Evolutionary conservation across 139 green algal species (phyloP).

Genomic region (Coelastrella sp.): DNA sequence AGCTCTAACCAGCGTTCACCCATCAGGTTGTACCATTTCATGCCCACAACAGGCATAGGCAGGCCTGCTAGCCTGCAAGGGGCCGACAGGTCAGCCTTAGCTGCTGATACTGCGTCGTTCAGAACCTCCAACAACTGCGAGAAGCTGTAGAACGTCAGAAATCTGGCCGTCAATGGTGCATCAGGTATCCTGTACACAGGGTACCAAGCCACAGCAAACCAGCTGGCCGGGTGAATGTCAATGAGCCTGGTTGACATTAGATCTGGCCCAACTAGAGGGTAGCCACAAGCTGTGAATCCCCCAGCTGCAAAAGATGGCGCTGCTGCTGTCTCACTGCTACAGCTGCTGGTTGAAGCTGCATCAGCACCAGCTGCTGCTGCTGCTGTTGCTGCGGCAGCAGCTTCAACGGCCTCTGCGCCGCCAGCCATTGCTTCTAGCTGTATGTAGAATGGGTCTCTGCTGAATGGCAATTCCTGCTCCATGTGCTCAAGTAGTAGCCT

Average conservation of each 20-base stretch:
- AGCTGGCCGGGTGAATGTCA: conserved; percentile 88
- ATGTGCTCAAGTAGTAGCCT: conserved; percentile 75
- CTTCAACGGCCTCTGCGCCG: conserved; percentile 34
- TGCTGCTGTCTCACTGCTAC: neutral
- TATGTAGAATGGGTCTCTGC: conserved; percentile 74
- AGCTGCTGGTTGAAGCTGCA: neutral
- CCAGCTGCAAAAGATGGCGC: neutral
- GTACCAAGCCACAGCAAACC: conserved; percentile 92
- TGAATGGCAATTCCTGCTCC: conserved; percentile 77
- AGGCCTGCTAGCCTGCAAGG: conserved; percentile 15
- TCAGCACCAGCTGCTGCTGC: conserved; percentile 1
- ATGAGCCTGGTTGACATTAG: conserved; percentile 52
- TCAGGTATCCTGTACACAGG: conserved; percentile 91
- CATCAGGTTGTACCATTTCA: conserved; percentile 81
- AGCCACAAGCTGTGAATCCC: conserved; percentile 16
- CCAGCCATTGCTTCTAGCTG: conserved; percentile 66
- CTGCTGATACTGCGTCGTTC: conserved; percentile 6
- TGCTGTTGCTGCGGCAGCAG: conserved; percentile 16
- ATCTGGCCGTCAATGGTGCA: conserved; percentile 83
- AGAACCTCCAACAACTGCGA: conserved; percentile 51
- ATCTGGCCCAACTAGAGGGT: neutral
- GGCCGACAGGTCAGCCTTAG: conserved; percentile 7
- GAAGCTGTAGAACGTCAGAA: conserved; percentile 90
- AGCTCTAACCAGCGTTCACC: conserved; percentile 78
- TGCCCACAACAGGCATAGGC: conserved; percentile 65